Base-by-base conservation (phyloP, 805 yeast genomes). In the Kazachstania bromeliacearum region DNA sequence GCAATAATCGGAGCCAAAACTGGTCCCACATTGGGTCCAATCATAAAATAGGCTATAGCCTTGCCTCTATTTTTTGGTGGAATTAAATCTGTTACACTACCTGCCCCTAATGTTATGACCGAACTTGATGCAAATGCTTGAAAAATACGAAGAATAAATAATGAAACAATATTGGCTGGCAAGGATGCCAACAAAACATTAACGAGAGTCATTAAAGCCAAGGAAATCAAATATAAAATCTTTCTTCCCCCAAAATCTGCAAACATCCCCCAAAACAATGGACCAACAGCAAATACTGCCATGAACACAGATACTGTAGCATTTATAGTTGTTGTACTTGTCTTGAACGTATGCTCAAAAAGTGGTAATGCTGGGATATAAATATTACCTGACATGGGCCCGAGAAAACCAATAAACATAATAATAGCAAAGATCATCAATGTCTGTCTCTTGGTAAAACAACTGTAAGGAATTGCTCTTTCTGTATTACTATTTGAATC, bases 51-150 rank as follows among this genome's bases (percentile, higher is more conserved):
- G 0, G 95, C 92, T 71, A 87, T 78, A 2, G 94, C 89, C 9
- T 70, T 64, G 2, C 94, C 96, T 48, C 95, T 66, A 45, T 77
- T 71, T 21, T 71, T 67, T 14, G 79, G 77, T 7, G 73, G 66
- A 41, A 70, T 79, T 22, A 87, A 57, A 55, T 87, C 96, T 20
- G 85, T 75, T 14, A 87, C 77, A 0, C 95, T 83, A 2, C 95
- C 96, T 0, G 95, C 94, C 1, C 96, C 96, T 20, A 85, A 79
- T 14, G 94, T 75, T 54, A 87, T 94, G 0, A 87, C 95, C 2
- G 89, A 79, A 41, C 85, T 74, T 0, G 92, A 94, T 25, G 94
- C 94, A 50, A 87, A 66, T 2, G 87, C 89, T 48, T 81, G 85
- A 2, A 88, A 79, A 3, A 80, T 56, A 40, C 75, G 64, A 2